Evolutionary conservation across 2,329 filamentous ascomycete species (phyloP), one percentile per base, ranked within the genome.

Genomic region (Ilyonectria robusta): DNA sequence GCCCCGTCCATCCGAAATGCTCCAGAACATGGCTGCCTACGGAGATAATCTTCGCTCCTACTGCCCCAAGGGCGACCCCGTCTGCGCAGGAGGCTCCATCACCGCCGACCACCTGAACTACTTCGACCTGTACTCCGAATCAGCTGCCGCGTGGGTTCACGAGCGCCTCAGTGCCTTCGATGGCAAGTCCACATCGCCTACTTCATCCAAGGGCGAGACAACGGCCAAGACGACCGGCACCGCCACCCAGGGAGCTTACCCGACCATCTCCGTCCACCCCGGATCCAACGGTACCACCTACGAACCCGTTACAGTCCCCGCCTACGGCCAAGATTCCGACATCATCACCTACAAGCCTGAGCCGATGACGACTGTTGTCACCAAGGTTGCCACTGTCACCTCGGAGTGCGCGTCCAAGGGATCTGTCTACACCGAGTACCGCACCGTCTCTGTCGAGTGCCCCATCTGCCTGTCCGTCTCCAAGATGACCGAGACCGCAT

Each of bases 51-150:
- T 77, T 21, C 77, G 78, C 59, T 76, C 76, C 29, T 82, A 79
- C 73, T 82, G 81, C 68, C 67, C 72, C 37, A 61, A 66, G 2
- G 76, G 75, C 17, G 81, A 83, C 63, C 79, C 81, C 6, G 76
- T 81, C 62, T 83, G 81, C 67, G 81, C 81, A 19, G 74, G 72
- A 17, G 79, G 79, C 3, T 15, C 42, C 17, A 47, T 55, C 15
- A 23, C 44, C 31, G 62, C 59, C 5, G 60, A 65, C 40, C 68
- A 72, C 54, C 37, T 67, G 23, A 62, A 68, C 54, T 73, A 69
- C 65, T 70, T 70, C 48, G 63, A 73, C 26, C 19, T 66, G 10
- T 67, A 64, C 59, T 55, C 59, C 9, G 60, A 57, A 6, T 50
- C 53, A n/a, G 64, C 64, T 10, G 67, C 59, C 11, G 46, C 21